These are phyloP conservation scores for Eucalyptus marginata DNA, from an alignment of 345 rosid genomes.

Conservation along the genomic window DNA sequence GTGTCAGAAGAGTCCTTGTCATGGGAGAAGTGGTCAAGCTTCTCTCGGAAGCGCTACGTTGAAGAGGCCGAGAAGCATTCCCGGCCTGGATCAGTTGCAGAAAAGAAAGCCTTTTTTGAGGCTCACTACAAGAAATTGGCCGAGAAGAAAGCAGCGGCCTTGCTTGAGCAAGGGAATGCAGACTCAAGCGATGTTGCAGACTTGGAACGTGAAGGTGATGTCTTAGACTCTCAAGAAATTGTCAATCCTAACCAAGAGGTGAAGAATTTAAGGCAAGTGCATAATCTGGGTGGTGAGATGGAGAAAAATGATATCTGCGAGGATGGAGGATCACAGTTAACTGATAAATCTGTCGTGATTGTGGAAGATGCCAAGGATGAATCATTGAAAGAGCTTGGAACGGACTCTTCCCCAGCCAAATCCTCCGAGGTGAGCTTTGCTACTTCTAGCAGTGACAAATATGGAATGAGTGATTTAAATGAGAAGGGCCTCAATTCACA, in stretches of 20 bases:
- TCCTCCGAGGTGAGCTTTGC: conserved; percentile 13
- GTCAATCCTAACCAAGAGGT: background rate
- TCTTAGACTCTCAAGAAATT: background rate
- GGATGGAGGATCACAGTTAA: background rate
- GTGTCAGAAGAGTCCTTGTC: conserved; percentile 63
- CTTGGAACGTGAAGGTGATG: background rate
- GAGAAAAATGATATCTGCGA: background rate
- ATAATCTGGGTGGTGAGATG: conserved; percentile 5
- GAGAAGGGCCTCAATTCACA: background rate
- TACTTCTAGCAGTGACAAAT: conserved; percentile 23
- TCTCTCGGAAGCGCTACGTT: conserved; percentile 2
- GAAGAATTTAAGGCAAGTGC: background rate
- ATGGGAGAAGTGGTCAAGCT: conserved; percentile 56
- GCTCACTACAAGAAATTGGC: conserved; percentile 7
- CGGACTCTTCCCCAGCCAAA: background rate
- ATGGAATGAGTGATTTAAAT: conserved; percentile 6
- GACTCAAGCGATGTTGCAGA: background rate
- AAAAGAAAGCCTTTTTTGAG: conserved; percentile 10
- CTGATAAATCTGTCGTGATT: background rate
- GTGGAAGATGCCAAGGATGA: conserved; percentile 3
- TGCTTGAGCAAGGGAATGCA: conserved; percentile 45
- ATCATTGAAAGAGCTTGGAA: background rate
- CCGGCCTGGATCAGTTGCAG: conserved; percentile 1
- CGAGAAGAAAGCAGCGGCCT: conserved; percentile 39
- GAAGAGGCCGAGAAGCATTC: conserved; percentile 7